Base-by-base conservation (phyloP, 2,329 filamentous ascomycete genomes). In the Blastomyces gilchristii region DNA sequence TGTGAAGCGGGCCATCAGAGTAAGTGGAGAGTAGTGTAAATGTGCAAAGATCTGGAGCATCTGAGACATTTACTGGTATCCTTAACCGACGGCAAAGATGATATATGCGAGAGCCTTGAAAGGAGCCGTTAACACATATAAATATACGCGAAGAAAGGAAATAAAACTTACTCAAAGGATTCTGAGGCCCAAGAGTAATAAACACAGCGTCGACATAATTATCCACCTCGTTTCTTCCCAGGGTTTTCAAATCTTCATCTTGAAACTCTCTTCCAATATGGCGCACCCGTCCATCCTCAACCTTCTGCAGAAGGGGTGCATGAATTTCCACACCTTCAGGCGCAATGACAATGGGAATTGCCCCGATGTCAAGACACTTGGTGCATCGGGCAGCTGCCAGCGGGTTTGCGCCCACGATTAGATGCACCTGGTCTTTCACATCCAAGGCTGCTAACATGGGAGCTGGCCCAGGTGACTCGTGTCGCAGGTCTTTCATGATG, bases 1-100 rank as follows among this genome's bases (percentile, higher is more conserved):
- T 88, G 73, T 97, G 94, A 50, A 99, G 81, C 11, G 94, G 93
- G 0, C 94, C 94, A 71, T 97, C 92, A 62, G 84, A 86, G 74
- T 97, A 87, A 8, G 90, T 95, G 31, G 91, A 94, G 56, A 97
- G 85, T 61, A 99, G 82, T 5, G 89, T 88, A 74, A 99, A 96
- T 34, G 90, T 90, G 78, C 91, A 97, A 18, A 97, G 86, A 43
- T 85, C 82, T 0, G 93, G 90, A 0, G 89, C 85, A 77, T 99
- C 94, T 65, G 91, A 85, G 34, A 97, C 91, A 75, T 99, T 99
- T 72, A 99, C 82, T 41, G 93, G 93, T 68, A 99, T 94, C 54
- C 94, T 85, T 65, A 92, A 81, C 57, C 87, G 83, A 64, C 82
- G 85, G 78, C 94, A 97, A 3, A 92, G 79, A 5, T 78, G 80